Percentiles rank a stretch among this genome's conserved stretches.
Evolutionary conservation across 768 basidiomycete species (phyloP).

Genomic region (Podaxis carcinomalis): DNA sequence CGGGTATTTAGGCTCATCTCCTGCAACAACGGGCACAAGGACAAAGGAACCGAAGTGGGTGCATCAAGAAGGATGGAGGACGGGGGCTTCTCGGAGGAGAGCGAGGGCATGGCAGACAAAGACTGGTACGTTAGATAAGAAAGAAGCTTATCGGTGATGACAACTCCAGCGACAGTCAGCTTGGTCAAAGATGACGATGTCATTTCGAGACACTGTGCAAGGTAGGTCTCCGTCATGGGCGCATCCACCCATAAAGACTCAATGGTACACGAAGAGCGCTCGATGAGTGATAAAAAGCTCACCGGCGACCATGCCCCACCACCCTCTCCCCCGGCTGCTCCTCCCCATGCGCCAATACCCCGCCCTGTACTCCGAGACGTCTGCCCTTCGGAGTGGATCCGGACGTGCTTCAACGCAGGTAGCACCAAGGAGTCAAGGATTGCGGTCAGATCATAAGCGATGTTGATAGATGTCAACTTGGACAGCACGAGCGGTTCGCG

Average conservation of each 20-base stretch:
- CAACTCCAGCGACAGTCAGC: conserved; percentile 21
- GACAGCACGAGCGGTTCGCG: conserved; percentile 23
- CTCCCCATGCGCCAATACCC: conserved; percentile 12
- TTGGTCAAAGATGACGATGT: conserved; percentile 20
- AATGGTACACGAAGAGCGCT: conserved; percentile 26
- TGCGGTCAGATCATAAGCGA: conserved; percentile 25
- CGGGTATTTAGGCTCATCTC: conserved; percentile 21
- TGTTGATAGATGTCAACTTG: conserved; percentile 28
- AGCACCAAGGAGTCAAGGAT: conserved; percentile 27
- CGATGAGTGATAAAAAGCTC: conserved; percentile 23
- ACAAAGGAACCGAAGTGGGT: not conserved
- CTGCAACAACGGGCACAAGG: conserved; percentile 18
- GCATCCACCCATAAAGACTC: conserved; percentile 23
- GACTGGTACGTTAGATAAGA: conserved; percentile 15
- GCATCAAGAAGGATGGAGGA: not conserved
- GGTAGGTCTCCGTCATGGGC: conserved; percentile 24
- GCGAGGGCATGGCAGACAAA: not conserved
- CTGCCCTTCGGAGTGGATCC: conserved; percentile 19
- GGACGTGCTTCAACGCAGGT: conserved; percentile 26
- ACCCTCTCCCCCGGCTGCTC: conserved; percentile 8
- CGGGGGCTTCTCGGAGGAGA: not conserved
- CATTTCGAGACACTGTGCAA: conserved; percentile 22
- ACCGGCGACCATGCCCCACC: conserved; percentile 21
- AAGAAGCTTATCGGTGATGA: conserved; percentile 21
- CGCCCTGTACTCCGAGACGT: conserved; percentile 8